A percentile compares a stretch with the other conserved stretches of the same genome.
Evolutionary conservation across 1,284 basidiomycete genomes (phyloP).

Genomic region (Cutaneotrichosporon sp.): DNA sequence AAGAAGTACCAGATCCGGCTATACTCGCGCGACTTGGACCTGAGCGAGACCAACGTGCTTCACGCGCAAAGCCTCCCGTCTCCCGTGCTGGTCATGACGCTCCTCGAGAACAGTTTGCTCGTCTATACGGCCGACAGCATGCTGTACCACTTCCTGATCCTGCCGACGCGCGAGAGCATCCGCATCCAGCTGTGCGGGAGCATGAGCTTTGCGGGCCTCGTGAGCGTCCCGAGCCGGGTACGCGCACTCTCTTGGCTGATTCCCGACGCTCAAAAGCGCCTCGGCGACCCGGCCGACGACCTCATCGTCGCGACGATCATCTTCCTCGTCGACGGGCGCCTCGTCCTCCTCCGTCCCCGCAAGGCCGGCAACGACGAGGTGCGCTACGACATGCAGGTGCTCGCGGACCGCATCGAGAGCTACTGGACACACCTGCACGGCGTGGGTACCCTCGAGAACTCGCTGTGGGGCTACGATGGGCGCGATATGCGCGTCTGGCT

Average conservation of each 20-base stretch:
- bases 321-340: slow-evolving; percentile 91
- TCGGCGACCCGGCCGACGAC: slow-evolving; percentile 93
- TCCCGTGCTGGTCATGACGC: slow-evolving; percentile 78
- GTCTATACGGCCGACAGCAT: slow-evolving; percentile 98
- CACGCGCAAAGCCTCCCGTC: slow-evolving; percentile 77
- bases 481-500: slow-evolving; percentile 88
- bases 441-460: slow-evolving; percentile 90
- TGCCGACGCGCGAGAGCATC: slow-evolving; percentile 79
- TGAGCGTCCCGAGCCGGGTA: slow-evolving; percentile 80
- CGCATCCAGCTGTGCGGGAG: slow-evolving; percentile 88
- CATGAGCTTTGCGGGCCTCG: slow-evolving; percentile 91
- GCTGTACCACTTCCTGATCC: slow-evolving; percentile 87
- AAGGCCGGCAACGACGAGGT: slow-evolving; percentile 80
- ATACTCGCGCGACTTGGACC: slow-evolving; percentile 91
- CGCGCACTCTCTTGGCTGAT: slow-evolving; percentile 97
- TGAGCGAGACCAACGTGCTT: slow-evolving; percentile 82
- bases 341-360: slow-evolving; percentile 80
- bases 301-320: slow-evolving; percentile 91
- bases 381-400: slow-evolving; percentile 96
- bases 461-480: slow-evolving; percentile 96
- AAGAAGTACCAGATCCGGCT: slow-evolving; percentile 79
- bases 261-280: slow-evolving; percentile 88
- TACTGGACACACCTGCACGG: slow-evolving; percentile 98
- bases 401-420: slow-evolving; percentile 93
- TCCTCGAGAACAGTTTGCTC: slow-evolving; percentile 95